A percentile compares a stretch with the other conserved stretches of the same genome.
Conservation (phyloP, 2,329 filamentous ascomycete genomes). For the Penicillium sp. region DNA sequence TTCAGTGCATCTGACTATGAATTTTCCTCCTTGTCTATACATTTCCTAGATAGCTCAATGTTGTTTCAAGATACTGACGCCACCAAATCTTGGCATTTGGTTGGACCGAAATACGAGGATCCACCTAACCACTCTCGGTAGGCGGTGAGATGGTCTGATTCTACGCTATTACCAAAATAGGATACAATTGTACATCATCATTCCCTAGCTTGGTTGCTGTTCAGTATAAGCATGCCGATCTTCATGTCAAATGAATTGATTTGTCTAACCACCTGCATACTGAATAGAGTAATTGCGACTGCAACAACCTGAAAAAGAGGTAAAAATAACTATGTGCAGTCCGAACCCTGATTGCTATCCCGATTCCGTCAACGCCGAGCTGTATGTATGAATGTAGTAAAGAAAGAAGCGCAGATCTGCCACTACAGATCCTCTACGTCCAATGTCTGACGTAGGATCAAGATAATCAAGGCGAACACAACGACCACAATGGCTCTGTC, state of each 20-base stretch:
- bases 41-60: neutral
- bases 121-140: neutral
- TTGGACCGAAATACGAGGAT: neutral
- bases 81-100: neutral
- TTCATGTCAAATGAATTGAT: neutral
- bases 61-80: neutral
- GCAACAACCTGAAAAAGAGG: neutral
- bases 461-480: constrained; percentile 66
- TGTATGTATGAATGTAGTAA: neutral
- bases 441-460: constrained; percentile 59
- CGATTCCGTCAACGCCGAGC: neutral
- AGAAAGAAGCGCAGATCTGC: neutral
- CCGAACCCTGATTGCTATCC: neutral
- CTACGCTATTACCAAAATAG: neutral
- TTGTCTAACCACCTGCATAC: neutral
- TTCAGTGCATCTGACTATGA: neutral
- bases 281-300: neutral
- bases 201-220: neutral
- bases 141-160: neutral
- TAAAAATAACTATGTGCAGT: neutral
- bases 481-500: constrained; percentile 78
- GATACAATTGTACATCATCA: neutral
- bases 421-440: constrained; percentile 25
- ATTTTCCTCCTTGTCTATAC: neutral
- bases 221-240: neutral